These are phyloP conservation scores for Osmanthus fragrans DNA, from an alignment of 257 asterid species.

Conservation along the genomic window DNA sequence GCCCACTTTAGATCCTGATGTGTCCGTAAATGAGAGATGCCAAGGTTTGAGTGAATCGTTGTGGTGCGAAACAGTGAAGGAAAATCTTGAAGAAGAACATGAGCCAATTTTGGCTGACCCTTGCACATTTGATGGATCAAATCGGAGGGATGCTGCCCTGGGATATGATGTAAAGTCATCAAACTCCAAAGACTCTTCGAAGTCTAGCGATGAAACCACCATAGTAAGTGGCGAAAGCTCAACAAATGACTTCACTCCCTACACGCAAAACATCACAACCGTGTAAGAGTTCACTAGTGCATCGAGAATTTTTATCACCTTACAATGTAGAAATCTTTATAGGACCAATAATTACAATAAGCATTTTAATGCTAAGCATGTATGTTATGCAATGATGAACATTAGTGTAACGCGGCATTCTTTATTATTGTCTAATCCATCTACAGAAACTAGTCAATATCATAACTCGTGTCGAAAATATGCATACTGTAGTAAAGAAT, in stretches of 20 bases:
- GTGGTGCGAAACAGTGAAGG: conserved; percentile 88
- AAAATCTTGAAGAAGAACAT: conserved; percentile 79
- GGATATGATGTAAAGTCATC: conserved; percentile 54
- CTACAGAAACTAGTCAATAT: too few species aligned
- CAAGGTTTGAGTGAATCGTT: conserved; percentile 85
- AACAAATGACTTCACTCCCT: conserved; percentile 88
- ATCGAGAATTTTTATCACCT: too few species aligned
- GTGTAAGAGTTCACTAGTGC: not conserved
- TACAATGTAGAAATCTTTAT: too few species aligned
- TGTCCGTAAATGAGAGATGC: conserved; percentile 71
- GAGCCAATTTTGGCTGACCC: conserved; percentile 62
- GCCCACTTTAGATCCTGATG: conserved; percentile 60
- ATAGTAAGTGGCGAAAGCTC: conserved; percentile 57
- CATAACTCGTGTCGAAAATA: not conserved
- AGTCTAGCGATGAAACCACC: conserved; percentile 71
- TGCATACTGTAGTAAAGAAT: not conserved
- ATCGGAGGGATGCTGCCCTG: conserved; percentile 71
- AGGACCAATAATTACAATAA: not conserved
- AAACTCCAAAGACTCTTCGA: conserved; percentile 69
- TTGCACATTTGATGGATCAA: conserved; percentile 49
- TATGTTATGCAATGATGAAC: not conserved
- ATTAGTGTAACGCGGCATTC: too few species aligned
- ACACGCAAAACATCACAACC: not conserved
- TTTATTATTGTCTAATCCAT: too few species aligned
- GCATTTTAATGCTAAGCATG: too few species aligned